Base-by-base conservation (phyloP, 495 filamentous ascomycete genomes). In the Penicillium macrosclerotiorum region DNA sequence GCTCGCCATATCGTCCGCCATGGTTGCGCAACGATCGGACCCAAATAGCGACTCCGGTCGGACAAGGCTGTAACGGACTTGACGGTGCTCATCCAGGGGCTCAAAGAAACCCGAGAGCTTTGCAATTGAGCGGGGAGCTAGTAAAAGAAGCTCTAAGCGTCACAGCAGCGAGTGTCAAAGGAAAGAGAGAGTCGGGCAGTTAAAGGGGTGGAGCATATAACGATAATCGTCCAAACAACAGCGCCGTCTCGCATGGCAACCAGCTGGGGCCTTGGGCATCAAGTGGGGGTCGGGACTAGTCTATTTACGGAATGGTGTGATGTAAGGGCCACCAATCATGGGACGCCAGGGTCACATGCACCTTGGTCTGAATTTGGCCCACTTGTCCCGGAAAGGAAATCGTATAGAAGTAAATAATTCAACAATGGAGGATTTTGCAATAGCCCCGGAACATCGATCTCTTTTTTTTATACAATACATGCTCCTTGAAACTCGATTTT, bases 1-100 rank as follows among this genome's bases (percentile, higher is more conserved):
- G 50, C 76, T 79, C 47, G 87, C 83, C 79, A 91, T 85, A 64
- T 84, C 78, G 27, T 78, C 77, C 55, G 59, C 63, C 71, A 76
- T 75, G 45, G 49, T 67, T 65, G 51, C 51, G 51, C 42, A 49
- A 56, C 16, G 35, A 43, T 57, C 48, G 38, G 51, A 19, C 42
- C 37, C 42, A 53, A 43, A 45, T 46, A 39, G 47, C 43, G 26
- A 35, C 33, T 55, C 55, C 51, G 36, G 35, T 49, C 51, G 40
- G 40, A 49, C 45, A 59, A 34, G 45, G 25, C 45, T 54, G 45
- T 31, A 45, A 52, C 52, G 19, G 34, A 31, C 13, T 38, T 33
- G 29, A 50, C 51, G 40, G 26, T 26, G 46, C 35, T 56, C 54
- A 59, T 54, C 49, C 55, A 62, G 42, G 27, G 34, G 36, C 13